phyloP scores from a whole-genome alignment of 805 yeast species.

The Pichia deserticola region DNA sequence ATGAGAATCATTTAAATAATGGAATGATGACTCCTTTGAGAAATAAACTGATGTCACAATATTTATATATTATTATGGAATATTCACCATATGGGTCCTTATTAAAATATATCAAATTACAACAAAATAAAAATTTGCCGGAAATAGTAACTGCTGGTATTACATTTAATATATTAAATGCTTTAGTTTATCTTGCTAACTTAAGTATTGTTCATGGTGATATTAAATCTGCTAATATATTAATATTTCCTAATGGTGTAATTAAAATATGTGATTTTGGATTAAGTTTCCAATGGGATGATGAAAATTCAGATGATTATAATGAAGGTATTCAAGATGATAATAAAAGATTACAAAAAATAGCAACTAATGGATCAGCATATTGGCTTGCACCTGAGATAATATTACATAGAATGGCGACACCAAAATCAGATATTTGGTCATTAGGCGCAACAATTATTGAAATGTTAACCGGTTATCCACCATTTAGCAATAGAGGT shows the following conservation, averaged over 20 bases:
- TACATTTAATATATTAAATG: slow-evolving; percentile 49
- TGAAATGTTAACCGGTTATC: slow-evolving; percentile 77
- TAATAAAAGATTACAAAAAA: slow-evolving; percentile 28
- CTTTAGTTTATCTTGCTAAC: slow-evolving; percentile 57
- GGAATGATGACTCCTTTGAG: not conserved
- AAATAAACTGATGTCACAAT: slow-evolving; percentile 1
- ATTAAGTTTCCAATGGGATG: slow-evolving; percentile 43
- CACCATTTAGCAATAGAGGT: slow-evolving; percentile 74
- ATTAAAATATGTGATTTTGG: slow-evolving; percentile 77
- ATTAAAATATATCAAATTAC: slow-evolving; percentile 37
- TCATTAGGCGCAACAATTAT: slow-evolving; percentile 92
- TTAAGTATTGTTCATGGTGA: slow-evolving; percentile 75
- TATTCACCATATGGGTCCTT: slow-evolving; percentile 61
- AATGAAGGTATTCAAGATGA: slow-evolving; percentile 13
- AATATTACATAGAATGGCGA: slow-evolving; percentile 54
- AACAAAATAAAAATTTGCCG: slow-evolving; percentile 44
- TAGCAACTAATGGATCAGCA: slow-evolving; percentile 72
- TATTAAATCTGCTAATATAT: slow-evolving; percentile 67
- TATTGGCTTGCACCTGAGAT: slow-evolving; percentile 99
- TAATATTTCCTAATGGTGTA: slow-evolving; percentile 41
- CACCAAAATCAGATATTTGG: slow-evolving; percentile 88
- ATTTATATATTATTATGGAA: slow-evolving; percentile 57
- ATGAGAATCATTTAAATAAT: too few species aligned
- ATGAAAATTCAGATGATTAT: slow-evolving; percentile 3
- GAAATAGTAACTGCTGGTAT: slow-evolving; percentile 45